These are phyloP conservation scores for Fusarium lyarnte DNA, from an alignment of 2,329 filamentous ascomycete genomes.

Conservation along the genomic window DNA sequence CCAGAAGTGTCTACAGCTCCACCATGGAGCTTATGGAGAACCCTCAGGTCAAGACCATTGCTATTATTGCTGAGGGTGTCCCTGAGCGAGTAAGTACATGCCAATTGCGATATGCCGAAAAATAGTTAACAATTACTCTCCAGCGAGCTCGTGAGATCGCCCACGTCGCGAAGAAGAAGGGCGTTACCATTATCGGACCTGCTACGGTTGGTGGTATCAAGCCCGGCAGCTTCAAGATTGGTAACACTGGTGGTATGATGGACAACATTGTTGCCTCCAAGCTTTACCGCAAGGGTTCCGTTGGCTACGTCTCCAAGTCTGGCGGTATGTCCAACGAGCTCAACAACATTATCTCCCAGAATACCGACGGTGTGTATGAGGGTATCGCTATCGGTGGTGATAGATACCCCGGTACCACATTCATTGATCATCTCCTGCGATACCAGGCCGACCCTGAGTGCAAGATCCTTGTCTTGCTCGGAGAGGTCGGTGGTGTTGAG, in stretches of 20 bases:
- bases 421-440: slow-evolving; percentile 97
- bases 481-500: slow-evolving; percentile 99
- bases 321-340: slow-evolving; percentile 99
- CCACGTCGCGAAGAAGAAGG: slow-evolving; percentile 97
- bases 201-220: slow-evolving; percentile 99
- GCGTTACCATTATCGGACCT: slow-evolving; percentile 97
- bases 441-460: slow-evolving; percentile 97
- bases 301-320: slow-evolving; percentile 99
- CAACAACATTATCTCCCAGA: slow-evolving; percentile 99
- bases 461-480: slow-evolving; percentile 95
- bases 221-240: slow-evolving; percentile 99
- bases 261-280: slow-evolving; percentile 99
- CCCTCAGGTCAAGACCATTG: slow-evolving; percentile 98
- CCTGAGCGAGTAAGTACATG: slow-evolving; percentile 83
- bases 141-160: slow-evolving; percentile 97
- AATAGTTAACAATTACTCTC: slow-evolving; percentile 18
- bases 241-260: slow-evolving; percentile 99
- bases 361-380: slow-evolving; percentile 97
- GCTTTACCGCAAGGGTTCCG: slow-evolving; percentile 98
- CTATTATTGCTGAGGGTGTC: slow-evolving; percentile 99
- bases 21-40: slow-evolving; percentile 98
- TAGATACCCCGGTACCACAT: slow-evolving; percentile 97
- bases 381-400: slow-evolving; percentile 99
- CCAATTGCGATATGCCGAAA: slow-evolving; percentile 5
- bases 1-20: slow-evolving; percentile 96